A percentile compares a stretch with the other conserved stretches of the same genome.
Conservation (phyloP, 495 filamentous ascomycete genomes). For the Penicillium arizonense region DNA sequence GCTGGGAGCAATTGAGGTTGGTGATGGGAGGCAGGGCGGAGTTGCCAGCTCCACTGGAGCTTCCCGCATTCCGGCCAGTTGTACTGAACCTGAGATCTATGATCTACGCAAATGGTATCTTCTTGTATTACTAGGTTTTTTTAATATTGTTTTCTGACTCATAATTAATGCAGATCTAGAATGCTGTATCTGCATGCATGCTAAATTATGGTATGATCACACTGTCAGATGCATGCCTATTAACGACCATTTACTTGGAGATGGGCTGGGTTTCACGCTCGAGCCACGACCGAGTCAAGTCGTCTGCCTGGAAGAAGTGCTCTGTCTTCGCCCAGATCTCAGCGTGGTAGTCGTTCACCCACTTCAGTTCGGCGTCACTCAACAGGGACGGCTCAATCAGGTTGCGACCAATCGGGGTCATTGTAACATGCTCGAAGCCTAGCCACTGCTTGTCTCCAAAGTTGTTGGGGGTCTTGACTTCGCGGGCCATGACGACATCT, state of each 20-base stretch:
- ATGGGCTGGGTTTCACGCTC: conserved; percentile 72
- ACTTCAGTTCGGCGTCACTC: conserved; percentile 73
- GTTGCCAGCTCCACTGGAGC: conserved; percentile 27
- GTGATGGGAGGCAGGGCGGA: conserved; percentile 13
- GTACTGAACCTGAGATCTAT: not conserved
- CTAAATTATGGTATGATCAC: not conserved
- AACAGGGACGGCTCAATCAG: conserved; percentile 76
- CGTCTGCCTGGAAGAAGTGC: conserved; percentile 72
- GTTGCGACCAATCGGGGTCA: conserved; percentile 91
- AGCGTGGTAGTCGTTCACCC: conserved; percentile 83
- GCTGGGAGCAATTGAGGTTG: conserved; percentile 7
- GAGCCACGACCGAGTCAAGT: conserved; percentile 73
- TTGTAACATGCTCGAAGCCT: conserved; percentile 95
- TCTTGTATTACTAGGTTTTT: not conserved
- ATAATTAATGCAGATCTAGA: not conserved
- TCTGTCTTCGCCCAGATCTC: conserved; percentile 83
- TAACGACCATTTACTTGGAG: conserved; percentile 29
- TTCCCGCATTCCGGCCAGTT: conserved; percentile 24
- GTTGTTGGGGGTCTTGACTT: conserved; percentile 77
- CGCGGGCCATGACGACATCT: conserved; percentile 82
- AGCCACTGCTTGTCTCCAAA: conserved; percentile 94
- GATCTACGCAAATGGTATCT: not conserved
- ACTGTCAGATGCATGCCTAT: not conserved
- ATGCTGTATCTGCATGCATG: not conserved
- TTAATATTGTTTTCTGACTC: not conserved